Evolutionary conservation across 352 stramenopile genomes (phyloP).

Genomic region (Phytophthora boehmeriae): DNA sequence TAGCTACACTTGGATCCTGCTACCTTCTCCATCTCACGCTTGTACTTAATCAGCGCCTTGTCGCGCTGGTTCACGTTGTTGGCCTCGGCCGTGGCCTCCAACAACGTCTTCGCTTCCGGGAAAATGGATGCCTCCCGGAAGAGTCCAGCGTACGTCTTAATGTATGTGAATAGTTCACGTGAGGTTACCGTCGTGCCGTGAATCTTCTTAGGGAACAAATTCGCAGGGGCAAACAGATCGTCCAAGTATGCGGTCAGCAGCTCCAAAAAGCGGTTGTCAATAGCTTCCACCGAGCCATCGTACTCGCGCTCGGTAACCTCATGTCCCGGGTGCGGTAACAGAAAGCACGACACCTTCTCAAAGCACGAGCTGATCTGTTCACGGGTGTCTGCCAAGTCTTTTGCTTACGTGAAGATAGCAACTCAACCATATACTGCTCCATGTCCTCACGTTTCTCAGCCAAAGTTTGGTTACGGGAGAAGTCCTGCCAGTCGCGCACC

Average conservation of each 20-base stretch:
- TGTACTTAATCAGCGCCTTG: constrained; percentile 91
- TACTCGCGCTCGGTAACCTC: constrained; percentile 98
- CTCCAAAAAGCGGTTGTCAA: constrained; percentile 94
- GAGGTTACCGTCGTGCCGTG: constrained; percentile 93
- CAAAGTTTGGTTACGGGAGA: constrained; percentile 90
- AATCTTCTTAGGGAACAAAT: constrained; percentile 94
- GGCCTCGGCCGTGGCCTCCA: constrained; percentile 96
- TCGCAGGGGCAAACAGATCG: constrained; percentile 91
- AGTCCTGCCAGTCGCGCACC: constrained; percentile 99
- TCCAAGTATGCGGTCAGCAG: constrained; percentile 96
- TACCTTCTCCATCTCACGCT: constrained; percentile 94
- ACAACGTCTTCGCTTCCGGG: constrained; percentile 96
- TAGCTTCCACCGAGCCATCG: constrained; percentile 93
- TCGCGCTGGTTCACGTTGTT: constrained; percentile 97
- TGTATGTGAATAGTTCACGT: constrained; percentile 95
- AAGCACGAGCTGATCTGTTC: constrained; percentile 98
- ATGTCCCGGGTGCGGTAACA: constrained; percentile 97
- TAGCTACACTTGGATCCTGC: constrained; percentile 88
- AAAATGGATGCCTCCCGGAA: constrained; percentile 97
- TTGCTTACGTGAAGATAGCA: constrained; percentile 93
- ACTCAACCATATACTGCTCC: constrained; percentile 93
- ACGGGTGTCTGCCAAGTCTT: constrained; percentile 94
- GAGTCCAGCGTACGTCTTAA: constrained; percentile 96
- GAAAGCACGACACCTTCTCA: constrained; percentile 94
- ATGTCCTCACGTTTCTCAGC: constrained; percentile 93